Percentiles rank a stretch among this genome's conserved stretches.
Conservation (phyloP, 1,284 basidiomycete species). For the Microbotryum violaceum region DNA sequence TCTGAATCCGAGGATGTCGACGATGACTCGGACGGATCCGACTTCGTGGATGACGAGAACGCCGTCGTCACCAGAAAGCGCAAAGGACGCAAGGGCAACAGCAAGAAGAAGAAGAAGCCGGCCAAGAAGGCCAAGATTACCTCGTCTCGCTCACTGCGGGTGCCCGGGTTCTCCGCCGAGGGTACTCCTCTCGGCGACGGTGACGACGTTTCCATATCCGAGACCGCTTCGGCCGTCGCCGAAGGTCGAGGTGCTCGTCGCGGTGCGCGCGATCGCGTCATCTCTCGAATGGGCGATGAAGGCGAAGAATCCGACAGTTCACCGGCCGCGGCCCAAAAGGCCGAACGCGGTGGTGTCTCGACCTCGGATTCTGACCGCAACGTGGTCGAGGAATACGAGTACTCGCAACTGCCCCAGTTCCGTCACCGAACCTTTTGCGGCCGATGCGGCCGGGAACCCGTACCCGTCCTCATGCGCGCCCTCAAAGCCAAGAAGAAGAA, state of each 20-base stretch:
- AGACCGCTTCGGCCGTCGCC: neutral
- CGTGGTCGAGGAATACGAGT: neutral
- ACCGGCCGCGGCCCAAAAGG: neutral
- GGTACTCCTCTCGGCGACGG: neutral
- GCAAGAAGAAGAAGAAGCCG: neutral
- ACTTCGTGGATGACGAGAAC: neutral
- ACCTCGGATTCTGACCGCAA: neutral
- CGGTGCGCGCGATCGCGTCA: neutral
- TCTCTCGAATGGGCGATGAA: neutral
- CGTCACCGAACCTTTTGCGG: constrained; percentile 11
- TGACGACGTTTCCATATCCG: neutral
- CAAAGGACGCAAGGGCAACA: neutral
- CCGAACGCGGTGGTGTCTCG: neutral
- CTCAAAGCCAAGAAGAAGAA: constrained; percentile 6
- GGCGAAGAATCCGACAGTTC: neutral
- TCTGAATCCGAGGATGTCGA: neutral
- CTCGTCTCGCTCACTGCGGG: neutral
- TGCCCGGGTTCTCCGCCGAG: no score
- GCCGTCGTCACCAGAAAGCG: neutral
- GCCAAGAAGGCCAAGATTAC: neutral
- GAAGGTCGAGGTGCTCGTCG: neutral
- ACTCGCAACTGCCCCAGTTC: constrained; percentile 6
- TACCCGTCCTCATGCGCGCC: neutral
- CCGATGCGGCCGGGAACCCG: constrained; percentile 11
- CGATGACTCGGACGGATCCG: neutral